These are phyloP conservation scores for Penicillium robsamsonii DNA, from an alignment of 495 filamentous ascomycete species.

Conservation along the genomic window DNA sequence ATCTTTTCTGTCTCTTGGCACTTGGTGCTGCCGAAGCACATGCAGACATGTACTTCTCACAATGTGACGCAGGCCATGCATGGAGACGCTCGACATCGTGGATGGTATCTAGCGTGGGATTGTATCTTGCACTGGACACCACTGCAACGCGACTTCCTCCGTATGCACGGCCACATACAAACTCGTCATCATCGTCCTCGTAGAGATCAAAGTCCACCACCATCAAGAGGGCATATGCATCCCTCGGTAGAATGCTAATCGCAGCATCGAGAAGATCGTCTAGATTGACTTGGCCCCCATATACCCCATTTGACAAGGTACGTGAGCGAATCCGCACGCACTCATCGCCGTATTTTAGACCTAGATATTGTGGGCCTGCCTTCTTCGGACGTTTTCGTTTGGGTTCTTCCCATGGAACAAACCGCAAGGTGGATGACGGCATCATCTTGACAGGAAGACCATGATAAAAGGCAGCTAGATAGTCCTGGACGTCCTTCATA, in stretches of 20 bases:
- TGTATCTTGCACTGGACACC: constrained; percentile 59
- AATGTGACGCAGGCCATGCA: constrained; percentile 65
- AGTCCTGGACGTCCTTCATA: constrained; percentile 43
- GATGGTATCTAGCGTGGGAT: constrained; percentile 49
- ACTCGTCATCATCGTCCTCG: constrained; percentile 65
- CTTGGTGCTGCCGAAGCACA: constrained; percentile 7
- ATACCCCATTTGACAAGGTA: constrained; percentile 46
- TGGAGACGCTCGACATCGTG: constrained; percentile 49
- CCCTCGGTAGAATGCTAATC: constrained; percentile 52
- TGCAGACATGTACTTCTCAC: constrained; percentile 45
- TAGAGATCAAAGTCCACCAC: constrained; percentile 62
- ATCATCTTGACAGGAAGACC: constrained; percentile 50
- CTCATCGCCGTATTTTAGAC: constrained; percentile 36
- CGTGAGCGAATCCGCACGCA: constrained; percentile 56
- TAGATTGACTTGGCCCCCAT: constrained; percentile 56
- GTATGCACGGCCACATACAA: constrained; percentile 66
- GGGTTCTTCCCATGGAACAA: constrained; percentile 45
- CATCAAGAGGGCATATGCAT: constrained; percentile 60
- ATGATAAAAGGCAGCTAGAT: constrained; percentile 62
- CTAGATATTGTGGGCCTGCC: constrained; percentile 31
- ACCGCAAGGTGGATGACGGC: constrained; percentile 33
- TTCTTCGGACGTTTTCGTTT: constrained; percentile 15
- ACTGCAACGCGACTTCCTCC: constrained; percentile 60
- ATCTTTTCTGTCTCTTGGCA: constrained; percentile 1
- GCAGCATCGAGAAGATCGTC: constrained; percentile 62